Base-by-base conservation (phyloP, 495 filamentous ascomycete genomes). In the Parathielavia appendiculata region DNA sequence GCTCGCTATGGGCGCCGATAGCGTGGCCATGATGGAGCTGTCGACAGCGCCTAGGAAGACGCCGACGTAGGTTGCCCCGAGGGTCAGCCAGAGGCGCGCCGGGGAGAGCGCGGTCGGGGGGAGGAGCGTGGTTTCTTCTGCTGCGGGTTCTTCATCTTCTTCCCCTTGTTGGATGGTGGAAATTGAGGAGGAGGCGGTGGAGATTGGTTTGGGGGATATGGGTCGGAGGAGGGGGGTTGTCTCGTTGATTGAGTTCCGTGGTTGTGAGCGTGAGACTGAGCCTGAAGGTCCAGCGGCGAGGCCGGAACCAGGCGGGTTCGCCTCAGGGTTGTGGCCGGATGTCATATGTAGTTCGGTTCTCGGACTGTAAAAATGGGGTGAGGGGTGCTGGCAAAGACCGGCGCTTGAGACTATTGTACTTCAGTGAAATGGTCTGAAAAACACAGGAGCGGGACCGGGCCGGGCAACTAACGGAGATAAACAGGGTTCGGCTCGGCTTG, bases 41-140 rank as follows among this genome's bases (percentile, higher is more conserved):
- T 96, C 91, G 11, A 93, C 70, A 14, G 91, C 90, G 39, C 88
- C 87, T 1, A 95, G 80, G 66, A 95, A 95, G 5, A 91, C 89
- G 26, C 91, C 89, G 4, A 92, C 63, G 82, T 87, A 91, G 36
- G 86, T 75, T 7, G 76, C 76, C 13, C 70, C 70, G 35, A 88
- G 75, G 47, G 80, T 83, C 14, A 83, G 60, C 59, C 72, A 64
- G 5, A 83, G 71, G 57, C 75, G 66, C 23, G 71, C 62, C 12
- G 76, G 73, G 14, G 74, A 73, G n/a, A 79, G 61, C 51, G 82
- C 74, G 13, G 77, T 66, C 12, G 65, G 61, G 14, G 65, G 65
- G 6, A 83, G 50, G 54, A 80, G 51, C 35, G 69, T 68, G 35
- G 69, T 46, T 51, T 76, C 71, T 20, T 61, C 69, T 1, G 44